phyloP scores from a whole-genome alignment of 352 stramenopile genomes.

The Halophytophthora batemanensis region DNA sequence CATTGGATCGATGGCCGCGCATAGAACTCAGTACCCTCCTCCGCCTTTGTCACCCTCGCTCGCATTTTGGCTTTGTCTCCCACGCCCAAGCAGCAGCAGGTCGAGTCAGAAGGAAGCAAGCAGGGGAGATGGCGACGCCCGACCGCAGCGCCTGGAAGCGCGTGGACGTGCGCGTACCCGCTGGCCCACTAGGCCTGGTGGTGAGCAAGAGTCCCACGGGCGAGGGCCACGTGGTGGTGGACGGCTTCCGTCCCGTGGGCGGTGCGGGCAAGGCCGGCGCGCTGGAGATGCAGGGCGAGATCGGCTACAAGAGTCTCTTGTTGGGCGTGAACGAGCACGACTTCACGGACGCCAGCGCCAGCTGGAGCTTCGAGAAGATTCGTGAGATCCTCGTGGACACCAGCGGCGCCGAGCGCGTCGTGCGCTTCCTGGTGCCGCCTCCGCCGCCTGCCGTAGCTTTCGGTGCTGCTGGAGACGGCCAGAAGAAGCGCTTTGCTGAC shows the following conservation, averaged over 20 bases:
- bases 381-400: constrained; percentile 71
- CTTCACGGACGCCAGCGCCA: constrained; percentile 33
- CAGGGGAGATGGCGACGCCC: constrained; percentile 5
- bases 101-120: no score
- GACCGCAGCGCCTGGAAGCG: constrained; percentile 34
- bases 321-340: constrained; percentile 74
- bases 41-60: no score
- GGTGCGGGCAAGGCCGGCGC: constrained; percentile 37
- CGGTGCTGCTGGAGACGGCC: constrained; percentile 24
- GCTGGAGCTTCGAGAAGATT: constrained; percentile 62
- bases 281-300: constrained; percentile 37
- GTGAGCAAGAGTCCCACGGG: constrained; percentile 49
- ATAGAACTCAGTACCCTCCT: no score
- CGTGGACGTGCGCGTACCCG: constrained; percentile 65
- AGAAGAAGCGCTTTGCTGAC: constrained; percentile 44
- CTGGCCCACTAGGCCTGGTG: constrained; percentile 70
- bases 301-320: constrained; percentile 42
- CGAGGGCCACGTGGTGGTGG: constrained; percentile 57
- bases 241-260: constrained; percentile 67
- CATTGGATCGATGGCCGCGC: no score
- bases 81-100: no score
- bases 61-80: no score
- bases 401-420: constrained; percentile 45
- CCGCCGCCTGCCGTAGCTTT: constrained; percentile 30
- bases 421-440: constrained; percentile 65